These are phyloP conservation scores for Terfezia claveryi DNA, from an alignment of 495 filamentous ascomycete species.

Conservation along the genomic window DNA sequence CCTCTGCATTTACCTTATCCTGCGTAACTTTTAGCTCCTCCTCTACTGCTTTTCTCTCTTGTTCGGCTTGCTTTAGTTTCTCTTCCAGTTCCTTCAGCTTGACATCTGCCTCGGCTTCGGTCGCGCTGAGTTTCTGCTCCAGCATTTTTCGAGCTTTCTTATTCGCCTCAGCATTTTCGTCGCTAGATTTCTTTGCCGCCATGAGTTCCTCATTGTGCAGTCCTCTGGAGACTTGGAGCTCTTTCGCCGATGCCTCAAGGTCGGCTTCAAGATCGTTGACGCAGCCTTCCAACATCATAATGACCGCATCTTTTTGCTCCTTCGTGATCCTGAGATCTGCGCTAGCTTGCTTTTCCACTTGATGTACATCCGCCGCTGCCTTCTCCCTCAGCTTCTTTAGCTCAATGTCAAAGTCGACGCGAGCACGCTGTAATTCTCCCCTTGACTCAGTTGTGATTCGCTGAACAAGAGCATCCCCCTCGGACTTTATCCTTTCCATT, in stretches of 20 bases:
- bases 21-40: background rate
- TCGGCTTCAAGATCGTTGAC: background rate
- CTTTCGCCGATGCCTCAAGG: background rate
- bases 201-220: background rate
- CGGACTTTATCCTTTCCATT: background rate
- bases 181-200: background rate
- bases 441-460: background rate
- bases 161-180: background rate
- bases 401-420: background rate
- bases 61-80: background rate
- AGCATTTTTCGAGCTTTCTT: background rate
- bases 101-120: background rate
- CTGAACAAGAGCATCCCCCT: background rate
- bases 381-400: background rate
- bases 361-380: background rate
- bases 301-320: background rate
- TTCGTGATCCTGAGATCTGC: background rate
- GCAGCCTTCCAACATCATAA: background rate
- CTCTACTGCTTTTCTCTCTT: background rate
- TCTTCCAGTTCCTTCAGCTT: background rate
- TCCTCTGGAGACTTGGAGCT: background rate
- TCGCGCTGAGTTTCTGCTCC: background rate
- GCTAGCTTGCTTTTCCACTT: background rate
- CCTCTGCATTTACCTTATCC: background rate
- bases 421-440: no score